A percentile compares a stretch with the other conserved stretches of the same genome.
Evolutionary conservation across 2,329 filamentous ascomycete genomes (phyloP).

Genomic region (Paraphaeosphaeria minitans): DNA sequence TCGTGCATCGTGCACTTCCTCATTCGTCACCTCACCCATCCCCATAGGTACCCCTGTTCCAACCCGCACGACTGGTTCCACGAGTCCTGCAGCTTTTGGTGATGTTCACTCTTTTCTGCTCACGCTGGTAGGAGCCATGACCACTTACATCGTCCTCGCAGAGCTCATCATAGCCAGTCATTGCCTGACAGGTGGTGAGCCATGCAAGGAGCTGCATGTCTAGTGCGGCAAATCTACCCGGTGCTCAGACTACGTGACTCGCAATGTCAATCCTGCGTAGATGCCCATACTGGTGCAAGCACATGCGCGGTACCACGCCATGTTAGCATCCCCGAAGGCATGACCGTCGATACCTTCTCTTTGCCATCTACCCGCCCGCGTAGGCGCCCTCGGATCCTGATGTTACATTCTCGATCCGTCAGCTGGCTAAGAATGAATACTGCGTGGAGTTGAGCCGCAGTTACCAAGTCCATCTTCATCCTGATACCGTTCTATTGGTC

Average conservation of each 20-base stretch:
- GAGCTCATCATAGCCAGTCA: conserved; percentile 28
- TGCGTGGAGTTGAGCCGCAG: neutral
- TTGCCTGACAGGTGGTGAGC: conserved; percentile 32
- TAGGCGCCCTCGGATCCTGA: neutral
- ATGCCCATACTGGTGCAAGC: neutral
- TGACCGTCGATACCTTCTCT: neutral
- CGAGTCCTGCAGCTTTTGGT: conserved; percentile 18
- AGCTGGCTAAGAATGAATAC: neutral
- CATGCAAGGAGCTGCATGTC: conserved; percentile 21
- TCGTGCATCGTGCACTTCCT: conserved; percentile 26
- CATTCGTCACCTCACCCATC: conserved; percentile 8
- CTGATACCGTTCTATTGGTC: neutral
- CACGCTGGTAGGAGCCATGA: conserved; percentile 16
- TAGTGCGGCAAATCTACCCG: conserved; percentile 17
- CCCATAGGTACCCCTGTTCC: conserved; percentile 2
- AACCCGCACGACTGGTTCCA: conserved; percentile 25
- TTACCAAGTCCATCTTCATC: neutral
- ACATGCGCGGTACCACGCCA: neutral
- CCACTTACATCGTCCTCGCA: neutral
- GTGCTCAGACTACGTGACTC: neutral
- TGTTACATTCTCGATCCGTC: neutral
- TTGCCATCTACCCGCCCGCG: neutral
- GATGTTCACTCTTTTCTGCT: conserved; percentile 10
- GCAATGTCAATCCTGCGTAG: neutral
- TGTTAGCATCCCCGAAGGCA: neutral